These are phyloP conservation scores for Trametes cingulata DNA, from an alignment of 768 basidiomycete species.

Conservation along the genomic window DNA sequence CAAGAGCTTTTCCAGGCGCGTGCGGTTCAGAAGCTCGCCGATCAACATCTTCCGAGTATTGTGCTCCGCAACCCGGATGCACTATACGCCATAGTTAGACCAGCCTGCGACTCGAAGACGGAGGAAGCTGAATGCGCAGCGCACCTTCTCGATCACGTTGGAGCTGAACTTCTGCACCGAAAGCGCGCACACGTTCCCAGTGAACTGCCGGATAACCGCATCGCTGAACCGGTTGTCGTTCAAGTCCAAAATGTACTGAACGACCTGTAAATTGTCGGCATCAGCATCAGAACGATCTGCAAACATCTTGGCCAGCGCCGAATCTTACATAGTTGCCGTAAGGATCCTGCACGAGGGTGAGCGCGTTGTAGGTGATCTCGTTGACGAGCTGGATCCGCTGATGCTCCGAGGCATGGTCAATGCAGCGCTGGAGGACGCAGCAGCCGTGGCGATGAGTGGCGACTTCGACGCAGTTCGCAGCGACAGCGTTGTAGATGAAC, in stretches of 20 bases:
- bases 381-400: slow-evolving; percentile 96
- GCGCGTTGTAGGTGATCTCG: slow-evolving; percentile 97
- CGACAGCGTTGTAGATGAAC: slow-evolving; percentile 99
- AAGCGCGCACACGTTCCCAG: slow-evolving; percentile 95
- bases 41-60: slow-evolving; percentile 92
- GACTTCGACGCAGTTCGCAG: slow-evolving; percentile 98
- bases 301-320: not conserved
- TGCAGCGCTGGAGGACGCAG: slow-evolving; percentile 96
- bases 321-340: slow-evolving; percentile 83
- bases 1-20: slow-evolving; percentile 91
- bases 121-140: slow-evolving; percentile 8
- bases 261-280: slow-evolving; percentile 54
- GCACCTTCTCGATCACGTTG: slow-evolving; percentile 95
- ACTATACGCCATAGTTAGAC: slow-evolving; percentile 34
- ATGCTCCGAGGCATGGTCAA: slow-evolving; percentile 95
- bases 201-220: slow-evolving; percentile 94
- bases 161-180: slow-evolving; percentile 99
- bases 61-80: slow-evolving; percentile 94
- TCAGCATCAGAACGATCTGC: slow-evolving; percentile 17
- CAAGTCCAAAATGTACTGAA: slow-evolving; percentile 97
- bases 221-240: slow-evolving; percentile 99
- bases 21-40: slow-evolving; percentile 92
- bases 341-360: slow-evolving; percentile 97
- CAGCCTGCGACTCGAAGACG: not conserved
- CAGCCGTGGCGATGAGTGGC: slow-evolving; percentile 98